These are phyloP conservation scores for Chalara sp. DNA, from an alignment of 2,329 filamentous ascomycete genomes.

Conservation along the genomic window DNA sequence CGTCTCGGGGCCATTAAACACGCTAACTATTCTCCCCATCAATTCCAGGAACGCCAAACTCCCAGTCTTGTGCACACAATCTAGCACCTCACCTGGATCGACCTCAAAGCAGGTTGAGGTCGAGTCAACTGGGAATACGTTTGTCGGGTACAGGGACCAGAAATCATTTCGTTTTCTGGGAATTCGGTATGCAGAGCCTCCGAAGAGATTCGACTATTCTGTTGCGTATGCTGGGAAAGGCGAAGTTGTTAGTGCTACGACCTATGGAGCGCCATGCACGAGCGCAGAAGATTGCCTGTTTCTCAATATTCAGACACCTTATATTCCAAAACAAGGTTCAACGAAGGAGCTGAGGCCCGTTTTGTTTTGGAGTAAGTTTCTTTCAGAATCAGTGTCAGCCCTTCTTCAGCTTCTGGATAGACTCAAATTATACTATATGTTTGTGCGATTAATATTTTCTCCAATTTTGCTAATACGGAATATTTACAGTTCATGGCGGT, in stretches of 20 bases:
- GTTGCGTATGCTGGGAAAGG: conserved; percentile 36
- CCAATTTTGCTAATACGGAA: background rate
- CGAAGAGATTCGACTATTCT: conserved; percentile 30
- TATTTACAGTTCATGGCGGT: conserved; percentile 16
- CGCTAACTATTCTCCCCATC: conserved; percentile 25
- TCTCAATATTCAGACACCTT: conserved; percentile 33
- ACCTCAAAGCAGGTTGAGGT: too few species aligned
- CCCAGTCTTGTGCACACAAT: conserved; percentile 46
- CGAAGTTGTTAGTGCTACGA: conserved; percentile 37
- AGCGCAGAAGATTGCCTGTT: conserved; percentile 25
- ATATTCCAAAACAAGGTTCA: conserved; percentile 16
- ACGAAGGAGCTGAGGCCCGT: conserved; percentile 26
- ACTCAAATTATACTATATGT: background rate
- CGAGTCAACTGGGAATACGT: too few species aligned
- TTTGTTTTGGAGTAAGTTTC: conserved; percentile 19
- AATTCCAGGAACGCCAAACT: conserved; percentile 26
- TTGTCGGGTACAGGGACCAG: too few species aligned
- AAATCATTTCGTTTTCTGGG: conserved; percentile 27
- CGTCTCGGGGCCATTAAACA: conserved; percentile 23
- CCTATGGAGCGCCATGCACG: conserved; percentile 29
- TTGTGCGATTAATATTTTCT: background rate
- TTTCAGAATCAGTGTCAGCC: conserved; percentile 1
- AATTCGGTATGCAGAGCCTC: conserved; percentile 20
- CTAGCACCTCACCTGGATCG: conserved; percentile 17
- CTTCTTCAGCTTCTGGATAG: too few species aligned